Conservation (phyloP, 352 stramenopile genomes). For the Phytophthora fragariaefolia region DNA sequence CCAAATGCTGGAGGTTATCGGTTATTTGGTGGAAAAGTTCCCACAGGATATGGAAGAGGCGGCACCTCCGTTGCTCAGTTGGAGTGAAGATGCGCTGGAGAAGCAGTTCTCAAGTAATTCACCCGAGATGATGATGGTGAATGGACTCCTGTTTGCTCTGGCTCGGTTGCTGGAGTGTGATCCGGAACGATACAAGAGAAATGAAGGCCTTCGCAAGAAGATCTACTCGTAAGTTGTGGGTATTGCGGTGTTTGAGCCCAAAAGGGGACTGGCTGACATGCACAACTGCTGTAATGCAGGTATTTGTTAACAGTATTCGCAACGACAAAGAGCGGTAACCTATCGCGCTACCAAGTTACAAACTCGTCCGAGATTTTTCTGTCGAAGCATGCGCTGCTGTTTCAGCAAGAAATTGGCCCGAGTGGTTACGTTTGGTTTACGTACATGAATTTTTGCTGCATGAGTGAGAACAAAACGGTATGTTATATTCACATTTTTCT, state of each 20-base stretch:
- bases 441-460: constrained; percentile 76
- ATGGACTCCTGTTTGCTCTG: constrained; percentile 69
- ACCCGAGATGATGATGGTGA: constrained; percentile 81
- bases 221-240: constrained; percentile 65
- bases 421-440: constrained; percentile 64
- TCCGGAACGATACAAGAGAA: constrained; percentile 48
- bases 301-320: constrained; percentile 68
- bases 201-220: constrained; percentile 51
- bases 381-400: constrained; percentile 44
- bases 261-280: constrained; percentile 4
- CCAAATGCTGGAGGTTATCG: constrained; percentile 70
- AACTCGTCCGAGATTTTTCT: constrained; percentile 68
- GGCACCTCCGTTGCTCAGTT: constrained; percentile 50
- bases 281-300: constrained; percentile 27
- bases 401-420: constrained; percentile 61
- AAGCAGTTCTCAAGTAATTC: constrained; percentile 74
- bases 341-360: constrained; percentile 74
- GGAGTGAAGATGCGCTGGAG: constrained; percentile 75
- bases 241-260: not conserved
- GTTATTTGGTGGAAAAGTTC: constrained; percentile 64
- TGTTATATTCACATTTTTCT: not conserved
- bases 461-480: constrained; percentile 79
- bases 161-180: constrained; percentile 63
- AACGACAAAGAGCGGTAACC: constrained; percentile 63
- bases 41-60: constrained; percentile 37